Percentiles rank a stretch among this genome's conserved stretches.
phyloP scores from a whole-genome alignment of 2,329 filamentous ascomycete genomes.

The Aurifilum marmelostoma region DNA sequence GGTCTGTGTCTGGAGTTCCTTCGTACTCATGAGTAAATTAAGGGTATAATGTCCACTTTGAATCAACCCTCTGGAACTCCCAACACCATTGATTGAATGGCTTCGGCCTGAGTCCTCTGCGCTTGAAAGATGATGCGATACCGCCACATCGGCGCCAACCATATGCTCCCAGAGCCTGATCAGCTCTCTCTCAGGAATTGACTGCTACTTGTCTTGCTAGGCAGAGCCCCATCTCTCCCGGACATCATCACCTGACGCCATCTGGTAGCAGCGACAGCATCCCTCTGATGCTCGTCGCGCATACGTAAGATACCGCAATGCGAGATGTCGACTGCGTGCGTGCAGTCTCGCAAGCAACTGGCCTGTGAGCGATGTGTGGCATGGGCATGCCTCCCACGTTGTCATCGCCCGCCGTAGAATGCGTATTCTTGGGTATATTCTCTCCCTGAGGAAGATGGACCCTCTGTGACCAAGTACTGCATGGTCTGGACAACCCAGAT shows the following conservation, averaged over 20 bases:
- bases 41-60: constrained; percentile 22
- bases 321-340: neutral
- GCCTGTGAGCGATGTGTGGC: neutral
- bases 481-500: neutral
- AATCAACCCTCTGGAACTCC: constrained; percentile 3
- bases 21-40: neutral
- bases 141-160: neutral
- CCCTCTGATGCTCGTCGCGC: neutral
- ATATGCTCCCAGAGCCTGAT: neutral
- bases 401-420: neutral
- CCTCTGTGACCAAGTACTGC: neutral
- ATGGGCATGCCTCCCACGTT: neutral
- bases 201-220: neutral
- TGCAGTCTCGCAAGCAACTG: neutral
- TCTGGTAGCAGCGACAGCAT: neutral
- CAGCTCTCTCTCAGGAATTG: neutral
- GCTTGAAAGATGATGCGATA: neutral
- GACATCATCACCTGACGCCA: neutral
- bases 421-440: neutral
- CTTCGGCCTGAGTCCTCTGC: neutral
- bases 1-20: neutral
- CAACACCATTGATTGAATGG: constrained; percentile 21
- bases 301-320: neutral
- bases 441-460: neutral
- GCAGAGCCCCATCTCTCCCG: neutral